A percentile compares a stretch with the other conserved stretches of the same genome.
phyloP scores from a whole-genome alignment of 1,139 yeast species.

The Scheffersomyces quercinus region DNA sequence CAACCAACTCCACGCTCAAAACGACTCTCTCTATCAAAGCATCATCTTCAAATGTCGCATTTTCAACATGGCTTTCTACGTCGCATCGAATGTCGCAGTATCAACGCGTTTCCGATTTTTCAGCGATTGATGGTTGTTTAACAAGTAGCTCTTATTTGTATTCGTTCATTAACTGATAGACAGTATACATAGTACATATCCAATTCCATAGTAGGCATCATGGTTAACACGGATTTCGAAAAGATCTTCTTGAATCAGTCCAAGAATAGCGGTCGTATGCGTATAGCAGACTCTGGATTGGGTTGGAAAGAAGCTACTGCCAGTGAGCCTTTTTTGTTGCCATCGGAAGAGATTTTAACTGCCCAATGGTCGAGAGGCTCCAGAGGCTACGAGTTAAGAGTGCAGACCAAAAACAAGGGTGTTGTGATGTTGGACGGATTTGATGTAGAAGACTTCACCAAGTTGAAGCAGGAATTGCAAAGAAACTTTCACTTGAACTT shows the following conservation, averaged over 20 bases:
- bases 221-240: slow-evolving; percentile 69
- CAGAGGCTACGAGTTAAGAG: slow-evolving; percentile 84
- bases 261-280: slow-evolving; percentile 80
- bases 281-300: slow-evolving; percentile 91
- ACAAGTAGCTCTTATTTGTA: background rate
- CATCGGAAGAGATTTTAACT: slow-evolving; percentile 78
- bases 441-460: slow-evolving; percentile 75
- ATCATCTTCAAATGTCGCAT: background rate
- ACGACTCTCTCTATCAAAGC: too few species aligned
- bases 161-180: too few species aligned
- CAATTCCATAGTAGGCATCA: slow-evolving; percentile 11
- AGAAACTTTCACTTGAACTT: slow-evolving; percentile 70
- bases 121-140: background rate
- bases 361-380: slow-evolving; percentile 93
- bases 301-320: slow-evolving; percentile 84
- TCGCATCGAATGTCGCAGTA: background rate
- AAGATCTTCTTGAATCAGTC: slow-evolving; percentile 88
- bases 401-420: slow-evolving; percentile 86
- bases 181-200: too few species aligned
- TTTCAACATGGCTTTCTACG: slow-evolving; percentile 3
- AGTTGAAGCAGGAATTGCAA: slow-evolving; percentile 81
- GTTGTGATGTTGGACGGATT: slow-evolving; percentile 91
- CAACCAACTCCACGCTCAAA: too few species aligned
- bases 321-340: slow-evolving; percentile 74
- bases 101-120: background rate